Base-by-base conservation (phyloP, 768 basidiomycete species). In the Mycena rebaudengoi region DNA sequence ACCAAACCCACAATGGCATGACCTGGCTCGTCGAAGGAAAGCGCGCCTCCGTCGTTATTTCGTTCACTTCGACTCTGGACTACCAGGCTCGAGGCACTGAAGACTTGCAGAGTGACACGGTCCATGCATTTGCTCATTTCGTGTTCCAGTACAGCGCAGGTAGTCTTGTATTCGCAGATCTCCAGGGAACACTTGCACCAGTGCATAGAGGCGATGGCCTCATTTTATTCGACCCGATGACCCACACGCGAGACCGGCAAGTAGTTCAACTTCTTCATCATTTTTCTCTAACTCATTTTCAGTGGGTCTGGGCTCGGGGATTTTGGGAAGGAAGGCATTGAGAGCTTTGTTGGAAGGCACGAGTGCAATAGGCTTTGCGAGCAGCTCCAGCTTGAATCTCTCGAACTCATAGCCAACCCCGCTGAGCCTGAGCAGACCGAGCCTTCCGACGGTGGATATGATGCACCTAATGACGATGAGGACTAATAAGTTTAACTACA, bases 251-350 rank as follows among this genome's bases (percentile, higher is more conserved):
- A 6, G 51, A 53, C 28, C 29, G 51, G 51, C 37, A 37, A 37
- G 29, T 7, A n/a, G n/a, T n/a, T n/a, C 29, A 14, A 5, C 30
- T 25, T 29, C 7, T 16, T 35, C 13, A 33, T 12, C 48, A 29
- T 29, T 32, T 25, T 11, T 37, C 35, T 37, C 35, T n/a, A 37
- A 10, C 35, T 37, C 35, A 37, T 10, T n/a, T 55, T 7, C 28
- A 59, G 57, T 21, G 56, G 56, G 18, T 59, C 57, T 26, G 57
- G 57, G 14, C 46, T 59, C 11, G 57, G 57, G n/a, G 57, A 59
- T 41, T 59, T 59, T 39, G 57, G 57, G 20, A 23, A 40, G 4
- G 46, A 59, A 20, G 57, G 57, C 12, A 49, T 59, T 29, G 46
- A 59, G 33, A 48, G 20, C 33, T 50, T 59, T 23, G n/a, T 59